Base-by-base conservation (phyloP, 495 filamentous ascomycete species). In the Hypoxylon trugodes region DNA sequence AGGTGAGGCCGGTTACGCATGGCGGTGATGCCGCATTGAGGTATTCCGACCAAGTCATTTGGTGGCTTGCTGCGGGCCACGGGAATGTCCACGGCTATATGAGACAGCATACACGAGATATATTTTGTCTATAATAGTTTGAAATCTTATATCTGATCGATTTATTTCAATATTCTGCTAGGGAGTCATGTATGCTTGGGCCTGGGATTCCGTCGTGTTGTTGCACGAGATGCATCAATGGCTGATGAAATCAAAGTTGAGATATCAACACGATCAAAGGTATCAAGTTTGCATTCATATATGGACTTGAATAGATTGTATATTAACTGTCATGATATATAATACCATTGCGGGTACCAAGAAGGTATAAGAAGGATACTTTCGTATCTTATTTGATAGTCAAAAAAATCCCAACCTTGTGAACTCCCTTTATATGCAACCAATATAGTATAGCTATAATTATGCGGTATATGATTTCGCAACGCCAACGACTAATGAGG, bases 1-100 rank as follows among this genome's bases (percentile, higher is more conserved):
- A 36, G 46, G 10, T 57, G 26, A 56, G 22, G 56, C 26, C 13
- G 38, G 40, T 21, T 6, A 56, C 18, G 9, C 16, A 12, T 21
- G 26, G 46, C 64, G 64, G 64, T 42, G 46, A 43, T 61, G 21
- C 64, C 52, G 15, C 7, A 48, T 61, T 52, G 18, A 58, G 58
- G 36, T 46, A 53, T 49, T 19, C 61, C 58, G 64, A 30, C 33
- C 40, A 3, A 2, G 4, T 18, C 38, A 25, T 13, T 16, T 4
- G 3, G 32, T 32, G 19, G n/a, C 40, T 30, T 12, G 32, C 32
- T 7, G 13, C 19, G 13, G 40, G 9, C 6, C 33, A 51, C 45
- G 45, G 46, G n/a, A 51, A 50, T 43, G 41, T 54, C 40, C 16
- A 32, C 28, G 7, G 22, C 6, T 24, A 18, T 48, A 13, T 12